Percentiles rank a stretch among this genome's conserved stretches.
These are phyloP conservation scores for Globisporangium emineosum DNA, from an alignment of 352 stramenopile genomes.

Conservation along the genomic window DNA sequence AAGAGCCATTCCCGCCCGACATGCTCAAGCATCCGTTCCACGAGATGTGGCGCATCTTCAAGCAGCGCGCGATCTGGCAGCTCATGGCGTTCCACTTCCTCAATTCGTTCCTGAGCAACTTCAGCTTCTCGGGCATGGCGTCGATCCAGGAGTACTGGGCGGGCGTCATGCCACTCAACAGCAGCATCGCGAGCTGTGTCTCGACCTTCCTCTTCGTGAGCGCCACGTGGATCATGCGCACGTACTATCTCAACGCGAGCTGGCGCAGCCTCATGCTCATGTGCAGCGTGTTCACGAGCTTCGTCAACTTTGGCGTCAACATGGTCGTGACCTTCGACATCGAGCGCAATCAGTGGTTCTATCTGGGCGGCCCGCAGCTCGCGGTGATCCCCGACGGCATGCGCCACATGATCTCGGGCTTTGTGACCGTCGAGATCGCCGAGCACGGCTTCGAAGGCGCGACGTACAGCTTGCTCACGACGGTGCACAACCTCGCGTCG, in stretches of 20 bases:
- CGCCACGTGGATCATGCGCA: conserved; percentile 51
- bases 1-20: conserved; percentile 31
- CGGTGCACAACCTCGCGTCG: conserved; percentile 54
- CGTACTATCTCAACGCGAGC: conserved; percentile 55
- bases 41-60: conserved; percentile 69
- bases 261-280: conserved; percentile 55
- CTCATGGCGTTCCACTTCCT: conserved; percentile 66
- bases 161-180: conserved; percentile 51
- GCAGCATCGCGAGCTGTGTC: conserved; percentile 46
- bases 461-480: conserved; percentile 65
- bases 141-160: conserved; percentile 63
- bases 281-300: conserved; percentile 42
- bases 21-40: conserved; percentile 34
- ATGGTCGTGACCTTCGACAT: conserved; percentile 57
- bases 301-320: conserved; percentile 40
- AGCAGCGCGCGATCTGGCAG: conserved; percentile 71
- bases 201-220: conserved; percentile 50
- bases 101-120: conserved; percentile 58
- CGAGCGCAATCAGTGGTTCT: conserved; percentile 69
- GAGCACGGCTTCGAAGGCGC: conserved; percentile 69
- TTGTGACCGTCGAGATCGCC: conserved; percentile 67
- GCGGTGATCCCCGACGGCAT: conserved; percentile 60
- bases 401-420: conserved; percentile 52
- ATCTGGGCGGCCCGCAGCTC: conserved; percentile 53
- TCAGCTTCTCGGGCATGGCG: conserved; percentile 49